phyloP scores from a whole-genome alignment of 164 flowering plant genomes.

The Protea cynaroides region DNA sequence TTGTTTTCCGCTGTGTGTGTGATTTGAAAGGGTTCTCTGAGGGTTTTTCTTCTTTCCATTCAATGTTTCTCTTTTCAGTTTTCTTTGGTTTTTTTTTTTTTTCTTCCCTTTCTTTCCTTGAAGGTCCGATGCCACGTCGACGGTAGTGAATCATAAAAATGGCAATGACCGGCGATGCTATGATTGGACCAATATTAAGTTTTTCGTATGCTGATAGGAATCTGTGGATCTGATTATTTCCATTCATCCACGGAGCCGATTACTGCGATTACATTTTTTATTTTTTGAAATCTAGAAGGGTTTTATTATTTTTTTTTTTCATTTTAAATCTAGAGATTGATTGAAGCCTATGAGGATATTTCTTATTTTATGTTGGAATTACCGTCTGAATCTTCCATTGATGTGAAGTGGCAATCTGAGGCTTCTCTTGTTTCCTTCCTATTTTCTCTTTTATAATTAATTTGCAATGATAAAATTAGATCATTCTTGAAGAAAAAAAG shows the following conservation, averaged over 20 bases:
- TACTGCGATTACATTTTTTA: conserved; percentile 48
- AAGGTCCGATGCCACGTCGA: conserved; percentile 61
- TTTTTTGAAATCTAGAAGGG: too few species aligned
- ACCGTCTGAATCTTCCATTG: conserved; percentile 44
- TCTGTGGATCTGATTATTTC: conserved; percentile 29
- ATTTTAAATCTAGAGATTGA: too few species aligned
- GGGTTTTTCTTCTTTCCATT: conserved; percentile 10
- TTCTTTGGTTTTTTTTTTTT: background rate
- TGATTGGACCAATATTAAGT: conserved; percentile 37
- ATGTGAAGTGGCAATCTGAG: too few species aligned
- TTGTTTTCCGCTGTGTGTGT: conserved; percentile 22
- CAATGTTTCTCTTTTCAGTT: background rate
- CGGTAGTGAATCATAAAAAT: conserved; percentile 25
- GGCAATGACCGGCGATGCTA: conserved; percentile 55
- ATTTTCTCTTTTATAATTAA: too few species aligned
- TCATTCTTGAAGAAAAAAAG: too few species aligned
- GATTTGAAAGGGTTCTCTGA: conserved; percentile 44
- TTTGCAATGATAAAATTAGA: too few species aligned
- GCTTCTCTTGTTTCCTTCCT: too few species aligned
- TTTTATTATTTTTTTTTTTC: too few species aligned
- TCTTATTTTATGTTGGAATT: conserved; percentile 36
- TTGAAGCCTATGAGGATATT: background rate
- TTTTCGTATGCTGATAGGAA: conserved; percentile 61
- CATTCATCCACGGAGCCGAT: conserved; percentile 47
- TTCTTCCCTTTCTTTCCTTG: background rate